Evolutionary conservation across 225 moss, liverwort and hornwort species (phyloP).

Genomic region (Lunularia cruciata): DNA sequence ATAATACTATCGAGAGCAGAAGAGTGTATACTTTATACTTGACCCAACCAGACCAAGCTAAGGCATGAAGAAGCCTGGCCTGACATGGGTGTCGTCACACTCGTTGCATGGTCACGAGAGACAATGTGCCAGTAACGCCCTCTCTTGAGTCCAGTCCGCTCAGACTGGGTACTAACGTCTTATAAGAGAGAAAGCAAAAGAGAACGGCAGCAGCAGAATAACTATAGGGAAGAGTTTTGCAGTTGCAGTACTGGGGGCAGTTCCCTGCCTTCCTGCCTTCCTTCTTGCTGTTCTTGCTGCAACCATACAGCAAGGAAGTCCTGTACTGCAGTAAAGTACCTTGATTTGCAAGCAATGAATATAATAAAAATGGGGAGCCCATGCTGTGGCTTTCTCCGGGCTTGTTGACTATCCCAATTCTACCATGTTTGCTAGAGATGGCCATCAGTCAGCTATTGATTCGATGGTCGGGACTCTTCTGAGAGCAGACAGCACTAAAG

Average conservation of each 20-base stretch:
- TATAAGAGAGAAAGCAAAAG: not conserved
- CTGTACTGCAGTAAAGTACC: too few species aligned
- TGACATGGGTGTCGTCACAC: too few species aligned
- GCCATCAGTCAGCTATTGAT: constrained; percentile 2
- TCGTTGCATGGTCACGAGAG: constrained; percentile 1
- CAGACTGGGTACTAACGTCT: not conserved
- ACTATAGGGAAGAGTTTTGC: not conserved
- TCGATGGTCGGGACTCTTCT: not conserved
- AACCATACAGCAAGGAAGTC: too few species aligned
- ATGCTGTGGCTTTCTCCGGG: not conserved
- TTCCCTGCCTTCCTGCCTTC: not conserved
- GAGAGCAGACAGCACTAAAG: not conserved
- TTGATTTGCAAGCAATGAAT: not conserved
- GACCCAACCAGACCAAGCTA: too few species aligned
- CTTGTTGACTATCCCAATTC: not conserved
- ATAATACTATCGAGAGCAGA: too few species aligned
- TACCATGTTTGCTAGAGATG: not conserved
- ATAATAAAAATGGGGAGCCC: not conserved
- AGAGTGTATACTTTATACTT: too few species aligned
- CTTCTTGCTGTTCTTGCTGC: too few species aligned
- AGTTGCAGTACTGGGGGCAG: not conserved
- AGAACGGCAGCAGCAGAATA: not conserved
- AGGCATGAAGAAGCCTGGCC: too few species aligned
- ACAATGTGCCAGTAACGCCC: constrained; percentile 6
- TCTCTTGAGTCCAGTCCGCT: not conserved